These are phyloP conservation scores for Calonectria pteridis DNA, from an alignment of 2,329 filamentous ascomycete genomes.

Conservation along the genomic window DNA sequence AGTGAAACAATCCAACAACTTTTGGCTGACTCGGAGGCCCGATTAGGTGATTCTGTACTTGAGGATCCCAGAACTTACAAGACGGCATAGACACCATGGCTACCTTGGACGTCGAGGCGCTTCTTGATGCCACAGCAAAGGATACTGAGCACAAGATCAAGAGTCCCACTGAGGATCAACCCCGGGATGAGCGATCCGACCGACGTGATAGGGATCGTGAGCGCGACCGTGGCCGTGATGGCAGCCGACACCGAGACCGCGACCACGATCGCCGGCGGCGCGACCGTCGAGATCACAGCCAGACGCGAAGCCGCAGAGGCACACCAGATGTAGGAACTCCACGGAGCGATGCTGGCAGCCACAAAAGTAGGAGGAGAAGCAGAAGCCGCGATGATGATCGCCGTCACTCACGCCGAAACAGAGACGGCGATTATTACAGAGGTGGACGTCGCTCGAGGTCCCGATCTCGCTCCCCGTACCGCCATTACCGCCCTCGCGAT, in stretches of 20 bases:
- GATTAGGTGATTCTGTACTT: slow-evolving; percentile 21
- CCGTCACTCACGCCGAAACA: slow-evolving; percentile 79
- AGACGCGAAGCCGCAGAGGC: slow-evolving; percentile 57
- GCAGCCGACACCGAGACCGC: slow-evolving; percentile 67
- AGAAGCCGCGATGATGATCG: slow-evolving; percentile 82
- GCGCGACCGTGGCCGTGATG: slow-evolving; percentile 68
- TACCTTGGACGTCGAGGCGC: slow-evolving; percentile 83
- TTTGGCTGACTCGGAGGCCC: slow-evolving; percentile 19
- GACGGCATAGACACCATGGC: slow-evolving; percentile 55
- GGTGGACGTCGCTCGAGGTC: slow-evolving; percentile 69
- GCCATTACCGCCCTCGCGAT: slow-evolving; percentile 68
- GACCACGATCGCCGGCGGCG: slow-evolving; percentile 64
- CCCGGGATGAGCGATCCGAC: slow-evolving; percentile 53
- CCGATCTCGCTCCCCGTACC: slow-evolving; percentile 78
- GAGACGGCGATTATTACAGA: slow-evolving; percentile 79
- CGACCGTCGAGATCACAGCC: slow-evolving; percentile 69
- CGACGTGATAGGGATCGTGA: slow-evolving; percentile 68
- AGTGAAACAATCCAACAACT: slow-evolving; percentile 21
- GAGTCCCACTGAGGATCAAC: slow-evolving; percentile 65
- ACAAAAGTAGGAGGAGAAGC: slow-evolving; percentile 85
- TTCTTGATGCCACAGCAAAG: slow-evolving; percentile 87
- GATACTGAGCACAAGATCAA: slow-evolving; percentile 63
- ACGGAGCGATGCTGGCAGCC: slow-evolving; percentile 81
- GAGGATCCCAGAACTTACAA: slow-evolving; percentile 26
- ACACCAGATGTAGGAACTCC: slow-evolving; percentile 74